Evolutionary conservation across 345 rosid genomes (phyloP).

Genomic region (Eucalyptus erythrocorys): DNA sequence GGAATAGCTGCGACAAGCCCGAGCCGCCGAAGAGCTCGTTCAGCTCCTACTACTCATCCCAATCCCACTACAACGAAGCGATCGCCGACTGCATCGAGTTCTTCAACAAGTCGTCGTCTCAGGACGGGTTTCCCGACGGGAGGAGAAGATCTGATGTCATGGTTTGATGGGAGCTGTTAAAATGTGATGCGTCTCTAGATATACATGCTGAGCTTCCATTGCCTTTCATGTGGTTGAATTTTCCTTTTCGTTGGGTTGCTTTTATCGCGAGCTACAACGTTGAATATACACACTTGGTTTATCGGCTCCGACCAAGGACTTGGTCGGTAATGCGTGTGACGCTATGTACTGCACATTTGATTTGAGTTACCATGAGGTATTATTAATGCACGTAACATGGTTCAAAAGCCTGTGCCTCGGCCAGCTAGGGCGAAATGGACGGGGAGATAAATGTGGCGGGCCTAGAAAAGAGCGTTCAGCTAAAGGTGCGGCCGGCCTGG

Average conservation of each 20-base stretch:
- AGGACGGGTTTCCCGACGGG: constrained; percentile 26
- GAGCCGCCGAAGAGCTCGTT: constrained; percentile 87
- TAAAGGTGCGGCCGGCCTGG: background rate
- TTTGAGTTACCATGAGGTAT: background rate
- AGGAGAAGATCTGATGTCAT: constrained; percentile 23
- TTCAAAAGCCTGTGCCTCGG: background rate
- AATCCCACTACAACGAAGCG: constrained; percentile 69
- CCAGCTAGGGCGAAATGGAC: background rate
- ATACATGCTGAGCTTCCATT: background rate
- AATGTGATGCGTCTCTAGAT: background rate
- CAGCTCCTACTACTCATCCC: constrained; percentile 82
- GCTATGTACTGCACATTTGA: background rate
- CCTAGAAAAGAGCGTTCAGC: background rate
- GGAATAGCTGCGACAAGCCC: constrained; percentile 23
- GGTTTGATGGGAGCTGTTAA: constrained; percentile 7
- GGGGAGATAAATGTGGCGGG: background rate
- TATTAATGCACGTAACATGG: background rate
- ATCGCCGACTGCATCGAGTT: constrained; percentile 97
- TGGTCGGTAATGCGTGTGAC: background rate
- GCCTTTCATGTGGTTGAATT: background rate
- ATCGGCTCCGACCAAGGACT: background rate
- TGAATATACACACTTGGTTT: background rate
- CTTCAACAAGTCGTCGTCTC: constrained; percentile 77
- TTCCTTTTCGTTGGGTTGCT: background rate
- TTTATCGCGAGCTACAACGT: background rate